These are phyloP conservation scores for Colletotrichum trifolii DNA, from an alignment of 2,329 filamentous ascomycete genomes.

Conservation along the genomic window DNA sequence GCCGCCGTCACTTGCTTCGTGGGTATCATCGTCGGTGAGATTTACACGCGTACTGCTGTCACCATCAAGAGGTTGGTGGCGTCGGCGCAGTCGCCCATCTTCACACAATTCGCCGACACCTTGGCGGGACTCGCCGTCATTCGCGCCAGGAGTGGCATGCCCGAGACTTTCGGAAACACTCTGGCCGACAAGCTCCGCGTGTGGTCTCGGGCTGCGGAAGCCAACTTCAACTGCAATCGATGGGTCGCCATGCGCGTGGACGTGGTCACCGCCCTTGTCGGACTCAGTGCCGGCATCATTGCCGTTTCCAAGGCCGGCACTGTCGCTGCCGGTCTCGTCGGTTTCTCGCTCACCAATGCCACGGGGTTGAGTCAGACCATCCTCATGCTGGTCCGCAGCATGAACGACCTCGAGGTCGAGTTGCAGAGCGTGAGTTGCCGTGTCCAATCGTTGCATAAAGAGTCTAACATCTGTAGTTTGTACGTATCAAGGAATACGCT, in stretches of 20 bases:
- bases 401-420: constrained; percentile 68
- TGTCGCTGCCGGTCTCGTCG: constrained; percentile 63
- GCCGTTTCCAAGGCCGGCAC: constrained; percentile 59
- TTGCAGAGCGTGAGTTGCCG: constrained; percentile 62
- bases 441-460: too few species aligned
- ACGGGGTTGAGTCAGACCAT: constrained; percentile 65
- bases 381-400: constrained; percentile 60
- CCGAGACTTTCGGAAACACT: constrained; percentile 56
- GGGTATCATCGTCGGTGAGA: constrained; percentile 59
- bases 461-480: constrained; percentile 49
- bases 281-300: constrained; percentile 62
- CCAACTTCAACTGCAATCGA: constrained; percentile 66
- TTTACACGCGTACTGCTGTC: constrained; percentile 62
- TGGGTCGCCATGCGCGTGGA: constrained; percentile 68
- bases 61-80: constrained; percentile 58
- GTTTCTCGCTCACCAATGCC: constrained; percentile 67
- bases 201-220: constrained; percentile 59
- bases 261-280: constrained; percentile 63
- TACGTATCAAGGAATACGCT: constrained; percentile 61
- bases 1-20: constrained; percentile 57
- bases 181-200: constrained; percentile 62
- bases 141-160: constrained; percentile 55
- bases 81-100: constrained; percentile 63
- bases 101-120: constrained; percentile 66
- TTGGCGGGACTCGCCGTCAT: constrained; percentile 62